Percentiles rank a stretch among this genome's conserved stretches.
Conservation (phyloP, 148 eudicot genomes). For the Oxyria digyna region DNA sequence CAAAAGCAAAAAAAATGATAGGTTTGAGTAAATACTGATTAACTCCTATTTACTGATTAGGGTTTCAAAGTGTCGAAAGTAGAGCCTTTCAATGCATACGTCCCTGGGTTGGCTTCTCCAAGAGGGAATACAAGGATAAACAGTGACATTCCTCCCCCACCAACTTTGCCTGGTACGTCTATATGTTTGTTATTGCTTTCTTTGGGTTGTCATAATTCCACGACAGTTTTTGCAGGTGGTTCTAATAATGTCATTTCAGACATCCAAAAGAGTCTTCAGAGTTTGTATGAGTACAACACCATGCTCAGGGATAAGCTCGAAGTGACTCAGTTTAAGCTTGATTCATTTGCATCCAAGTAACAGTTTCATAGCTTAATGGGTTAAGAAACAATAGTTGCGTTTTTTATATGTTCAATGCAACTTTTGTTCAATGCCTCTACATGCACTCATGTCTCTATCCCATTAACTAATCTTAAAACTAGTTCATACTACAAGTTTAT, state of each 20-base stretch:
- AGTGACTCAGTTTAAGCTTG: slow-evolving; percentile 41
- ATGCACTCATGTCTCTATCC: too few species aligned
- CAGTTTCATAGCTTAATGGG: not conserved
- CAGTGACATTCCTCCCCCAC: slow-evolving; percentile 34
- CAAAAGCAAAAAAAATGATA: not conserved
- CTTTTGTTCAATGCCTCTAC: too few species aligned
- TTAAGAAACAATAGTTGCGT: too few species aligned
- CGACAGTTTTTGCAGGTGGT: slow-evolving; percentile 18
- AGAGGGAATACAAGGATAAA: not conserved
- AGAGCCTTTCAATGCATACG: slow-evolving; percentile 18
- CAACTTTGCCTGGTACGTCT: slow-evolving; percentile 20
- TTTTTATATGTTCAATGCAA: too few species aligned
- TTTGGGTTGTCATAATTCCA: not conserved
- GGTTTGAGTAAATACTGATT: not conserved
- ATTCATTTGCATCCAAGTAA: slow-evolving; percentile 21
- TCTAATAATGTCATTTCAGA: slow-evolving; percentile 24
- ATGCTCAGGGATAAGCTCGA: slow-evolving; percentile 51
- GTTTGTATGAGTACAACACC: slow-evolving; percentile 47
- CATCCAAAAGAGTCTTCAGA: slow-evolving; percentile 43
- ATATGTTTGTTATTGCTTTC: not conserved
- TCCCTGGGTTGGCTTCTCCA: not conserved
- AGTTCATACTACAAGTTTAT: too few species aligned
- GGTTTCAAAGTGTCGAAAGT: not conserved
- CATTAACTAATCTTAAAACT: too few species aligned
- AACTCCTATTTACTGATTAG: not conserved